Evolutionary conservation across 2,329 filamentous ascomycete genomes (phyloP), one percentile per base, ranked within the genome.

Genomic region (Huntiella abstrusa): DNA sequence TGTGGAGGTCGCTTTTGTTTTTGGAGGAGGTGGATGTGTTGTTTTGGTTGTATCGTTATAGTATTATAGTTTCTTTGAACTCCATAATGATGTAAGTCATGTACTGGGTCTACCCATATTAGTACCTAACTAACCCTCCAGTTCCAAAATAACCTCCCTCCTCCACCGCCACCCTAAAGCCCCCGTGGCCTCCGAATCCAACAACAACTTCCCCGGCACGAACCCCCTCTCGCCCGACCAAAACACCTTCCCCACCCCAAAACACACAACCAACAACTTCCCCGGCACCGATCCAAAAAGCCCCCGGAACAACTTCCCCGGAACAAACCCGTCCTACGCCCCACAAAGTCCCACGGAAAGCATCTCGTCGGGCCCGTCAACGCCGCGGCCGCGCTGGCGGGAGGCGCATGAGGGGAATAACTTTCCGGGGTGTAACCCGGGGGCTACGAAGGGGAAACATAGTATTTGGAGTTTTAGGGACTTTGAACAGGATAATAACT

Each of bases 131-230:
- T 12, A 41, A 41, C 22, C 6, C 13, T 28, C 22, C n/a, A 39
- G 16, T 11, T 16, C 16, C 43, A 41, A 7, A 46, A 41, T 28
- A 2, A 28, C 22, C 6, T 28, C 13, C 37, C 12, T 35, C 11
- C 38, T 33, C 36, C 15, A 22, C 19, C 12, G 15, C 15, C 12
- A 10, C 13, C 11, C 38, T 13, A 43, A 34, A n/a, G 34, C 22
- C n/a, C 33, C 32, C 28, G 19, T 15, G 15, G 13, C 28, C 45
- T 22, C 35, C 2, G 51, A 52, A 43, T n/a, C n/a, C 36, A 33
- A 43, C 43, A 52, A 52, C 41, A 52, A 52, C 47, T 52, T 52
- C 40, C 28, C 49, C 32, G 51, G 51, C 11, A 51, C 43, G 15
- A 52, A 52, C 38, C 42, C 47, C 3, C 41, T 28, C 19, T 38